Evolutionary conservation across 164 flowering plant species (phyloP).

Genomic region (Umbilicus rupestris): DNA sequence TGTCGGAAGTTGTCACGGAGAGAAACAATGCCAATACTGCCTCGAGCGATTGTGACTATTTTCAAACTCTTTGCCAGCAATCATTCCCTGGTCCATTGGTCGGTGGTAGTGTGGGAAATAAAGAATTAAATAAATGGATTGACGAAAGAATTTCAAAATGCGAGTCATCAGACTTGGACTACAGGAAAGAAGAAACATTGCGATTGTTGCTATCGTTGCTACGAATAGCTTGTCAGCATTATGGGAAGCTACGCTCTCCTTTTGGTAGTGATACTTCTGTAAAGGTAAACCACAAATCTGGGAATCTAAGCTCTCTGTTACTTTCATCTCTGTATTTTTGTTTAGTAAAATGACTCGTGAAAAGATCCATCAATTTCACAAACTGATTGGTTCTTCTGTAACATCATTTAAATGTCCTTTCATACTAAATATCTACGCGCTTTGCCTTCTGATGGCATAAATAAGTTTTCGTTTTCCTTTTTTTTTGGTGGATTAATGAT

Average conservation of each 20-base stretch:
- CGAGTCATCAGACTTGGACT: conserved; percentile 41
- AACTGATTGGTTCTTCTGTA: too few species aligned
- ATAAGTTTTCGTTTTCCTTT: too few species aligned
- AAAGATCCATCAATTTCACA: too few species aligned
- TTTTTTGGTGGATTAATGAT: too few species aligned
- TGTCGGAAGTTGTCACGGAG: conserved; percentile 52
- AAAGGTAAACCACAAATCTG: conserved; percentile 36
- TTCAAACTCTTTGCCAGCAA: conserved; percentile 57
- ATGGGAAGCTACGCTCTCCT: conserved; percentile 93
- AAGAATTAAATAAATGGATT: conserved; percentile 85
- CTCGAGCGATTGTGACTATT: conserved; percentile 34
- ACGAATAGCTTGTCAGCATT: conserved; percentile 80
- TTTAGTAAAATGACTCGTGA: too few species aligned
- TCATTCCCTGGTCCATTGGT: conserved; percentile 90
- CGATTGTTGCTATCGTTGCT: conserved; percentile 79
- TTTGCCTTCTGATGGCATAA: too few species aligned
- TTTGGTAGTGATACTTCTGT: conserved; percentile 59
- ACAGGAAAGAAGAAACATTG: conserved; percentile 42
- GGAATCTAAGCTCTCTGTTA: not conserved
- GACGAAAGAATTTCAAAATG: conserved; percentile 77
- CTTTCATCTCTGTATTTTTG: not conserved
- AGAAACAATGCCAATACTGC: conserved; percentile 26
- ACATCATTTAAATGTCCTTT: too few species aligned
- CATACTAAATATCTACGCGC: too few species aligned
- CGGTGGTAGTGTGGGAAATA: conserved; percentile 76